Evolutionary conservation across 331 rosid species (phyloP), one percentile per base, ranked within the genome.

Genomic region (Telfairia occidentalis): DNA sequence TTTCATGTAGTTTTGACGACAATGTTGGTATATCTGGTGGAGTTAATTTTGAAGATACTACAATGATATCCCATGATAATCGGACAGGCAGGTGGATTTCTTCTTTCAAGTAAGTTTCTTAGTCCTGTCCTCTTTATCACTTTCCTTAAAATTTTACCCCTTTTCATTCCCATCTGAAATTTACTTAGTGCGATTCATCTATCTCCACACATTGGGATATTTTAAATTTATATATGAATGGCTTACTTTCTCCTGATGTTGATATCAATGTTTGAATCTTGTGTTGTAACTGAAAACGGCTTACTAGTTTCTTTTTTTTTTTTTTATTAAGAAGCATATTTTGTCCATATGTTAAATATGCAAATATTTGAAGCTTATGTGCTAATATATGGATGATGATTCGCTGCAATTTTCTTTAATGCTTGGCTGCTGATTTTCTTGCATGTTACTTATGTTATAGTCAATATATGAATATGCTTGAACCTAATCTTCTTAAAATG

Each of bases 71-170:
- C 55, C 98, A 91, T 71, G 1, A 81, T 45, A 95, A 95, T 82
- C 88, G 57, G 29, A 89, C 96, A 1, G 86, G 96, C 79, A 83
- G 90, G 74, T 95, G 97, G 97, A 45, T 95, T 79, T 81, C 96
- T 49, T 26, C 86, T 58, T 95, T 95, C 90, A 92, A 88, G 98
- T 16, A 70, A 70, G 55, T 70, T 45, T 69, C 18, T 9, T 42
- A 6, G 30, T 35, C 55, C 52, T 7, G 57, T 42, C 13, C 38
- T 43, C 35, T 6, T 28, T 90, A 84, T 32, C 75, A 29, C 54
- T 80, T 86, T 54, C 53, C 9, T 30, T 38, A 16, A 46, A 50
- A 24, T 77, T 81, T 76, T 55, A 42, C 49, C 21, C 49, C 42
- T 26, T 53, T 26, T 2, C 15, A 54, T 43, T 32, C 15, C 28